Evolutionary conservation across 805 yeast species (phyloP), one percentile per base, ranked within the genome.

Genomic region (Hanseniaspora thailandica): DNA sequence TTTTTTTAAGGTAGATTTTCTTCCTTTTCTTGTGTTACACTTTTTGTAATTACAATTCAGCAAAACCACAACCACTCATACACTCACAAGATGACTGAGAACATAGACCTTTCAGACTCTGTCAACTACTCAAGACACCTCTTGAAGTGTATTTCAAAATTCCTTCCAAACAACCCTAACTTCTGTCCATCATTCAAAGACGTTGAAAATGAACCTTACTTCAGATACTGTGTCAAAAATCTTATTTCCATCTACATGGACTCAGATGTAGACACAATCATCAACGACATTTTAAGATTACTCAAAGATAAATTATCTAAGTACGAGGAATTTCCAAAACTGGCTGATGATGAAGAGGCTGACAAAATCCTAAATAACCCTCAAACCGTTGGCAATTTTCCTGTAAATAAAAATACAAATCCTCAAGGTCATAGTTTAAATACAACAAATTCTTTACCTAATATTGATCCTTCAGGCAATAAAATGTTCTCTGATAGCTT

Each of bases 111-210:
- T 15, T 30, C 15, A 5, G 38, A 34, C 30, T 19, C 54, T 26
- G 25, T 33, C 12, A n/a, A 20, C 5, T 53, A 47, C 9, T 53
- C 51, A 19, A 53, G 48, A 47, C 55, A 59, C 19, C 45, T 55
- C 2, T 44, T 58, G 28, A 54, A 45, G 25, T 54, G 56, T 30
- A 38, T 54, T 9, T 43, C 35, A 7, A 54, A 54, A 30, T 54
- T 54, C 22, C 34, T 54, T 22, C 56, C 56, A 12, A 47, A 43
- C 13, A 54, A 54, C 38, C 56, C 56, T 5, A 54, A 54, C 23
- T 54, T 54, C 28, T 54, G 56, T 33, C 51, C 52, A 23, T 38
- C 45, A 5, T 34, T 41, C 17, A 36, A 44, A 10, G 47, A 54
- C 17, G 31, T 54, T 36, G 53, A 48, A 39, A 44, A 48, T 12